Base-by-base conservation (phyloP, 371 early-diverging fungal species). In the Mortierella sp. region DNA sequence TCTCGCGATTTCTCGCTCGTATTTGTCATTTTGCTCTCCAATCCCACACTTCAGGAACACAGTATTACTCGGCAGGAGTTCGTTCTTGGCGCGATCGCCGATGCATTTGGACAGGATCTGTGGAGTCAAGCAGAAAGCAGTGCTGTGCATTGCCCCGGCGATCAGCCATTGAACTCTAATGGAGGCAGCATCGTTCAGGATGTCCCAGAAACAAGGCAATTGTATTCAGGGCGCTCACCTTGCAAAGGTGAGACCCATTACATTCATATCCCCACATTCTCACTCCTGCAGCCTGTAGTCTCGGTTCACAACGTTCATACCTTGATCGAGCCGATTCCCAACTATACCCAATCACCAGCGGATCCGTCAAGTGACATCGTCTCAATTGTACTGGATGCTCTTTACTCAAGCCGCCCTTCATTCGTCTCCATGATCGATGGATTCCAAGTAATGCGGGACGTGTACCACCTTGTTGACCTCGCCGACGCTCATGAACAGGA, bases 271-370 rank as follows among this genome's bases (percentile, higher is more conserved):
- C 65, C 69, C 2, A 62, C 52, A 4, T 48, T 50, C 28, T 40
- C 58, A 11, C 45, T 36, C 5, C 57, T 73, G n/a, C 69, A 73
- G 62, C 76, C 81, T 9, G 63, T 75, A 41, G 67, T 81, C 67
- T 81, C 81, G 58, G 76, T 81, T 16, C 76, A 81, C 57, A 81
- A 81, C 21, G 81, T 81, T 21, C 81, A 81, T 50, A 69, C 72
- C 1, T 58, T 81, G 67, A 72, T 72, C 55, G 69, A 75, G 58
- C 76, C 68, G 24, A 15, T 59, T 48, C 9, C 55, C 22, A 43
- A 61, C n/a, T 74, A 74, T 77, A 74, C 74, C 79, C 74, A n/a
- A 50, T 32, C 69, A 22, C 6, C n/a, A 9, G 21, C 21, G 24
- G 63, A 41, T 24, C 21, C 63, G 11, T 7, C 19, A 24, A 28